Conservation (phyloP, 345 rosid genomes). For the Populus simonii region DNA sequence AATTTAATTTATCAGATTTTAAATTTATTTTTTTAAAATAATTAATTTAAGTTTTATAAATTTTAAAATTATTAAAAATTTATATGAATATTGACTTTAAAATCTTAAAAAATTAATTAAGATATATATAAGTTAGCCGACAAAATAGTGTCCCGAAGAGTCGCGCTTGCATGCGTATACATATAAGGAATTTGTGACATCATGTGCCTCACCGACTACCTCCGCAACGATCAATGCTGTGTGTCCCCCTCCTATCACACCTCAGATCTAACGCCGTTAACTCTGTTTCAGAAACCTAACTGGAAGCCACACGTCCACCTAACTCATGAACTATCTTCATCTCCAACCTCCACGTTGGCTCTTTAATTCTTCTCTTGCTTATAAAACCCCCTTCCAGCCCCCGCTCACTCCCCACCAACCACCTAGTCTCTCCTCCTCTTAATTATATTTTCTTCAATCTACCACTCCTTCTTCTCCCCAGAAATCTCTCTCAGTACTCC, state of each 20-base stretch:
- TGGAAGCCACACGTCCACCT: conserved; percentile 7
- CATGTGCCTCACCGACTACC: background rate
- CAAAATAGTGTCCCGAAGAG: too few species aligned
- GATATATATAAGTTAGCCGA: too few species aligned
- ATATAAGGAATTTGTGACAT: background rate
- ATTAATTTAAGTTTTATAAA: too few species aligned
- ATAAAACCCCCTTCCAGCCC: background rate
- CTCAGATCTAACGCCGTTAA: background rate
- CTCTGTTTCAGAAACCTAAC: background rate
- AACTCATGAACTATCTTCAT: background rate
- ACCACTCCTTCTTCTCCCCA: background rate
- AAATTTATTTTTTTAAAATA: too few species aligned
- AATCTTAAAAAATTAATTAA: too few species aligned
- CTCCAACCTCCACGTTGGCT: background rate
- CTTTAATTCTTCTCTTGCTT: background rate
- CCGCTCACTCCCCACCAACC: background rate
- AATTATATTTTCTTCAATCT: background rate
- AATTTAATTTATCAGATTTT: fast-evolving
- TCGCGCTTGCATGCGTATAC: too few species aligned
- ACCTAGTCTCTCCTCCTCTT: background rate
- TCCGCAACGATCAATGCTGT: background rate
- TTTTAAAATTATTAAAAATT: too few species aligned
- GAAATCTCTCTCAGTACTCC: background rate
- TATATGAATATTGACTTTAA: too few species aligned
- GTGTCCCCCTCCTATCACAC: background rate